A percentile compares a stretch with the other conserved stretches of the same genome.
Conservation (phyloP, 805 yeast genomes). For the Yarrowia yakushimensis region DNA sequence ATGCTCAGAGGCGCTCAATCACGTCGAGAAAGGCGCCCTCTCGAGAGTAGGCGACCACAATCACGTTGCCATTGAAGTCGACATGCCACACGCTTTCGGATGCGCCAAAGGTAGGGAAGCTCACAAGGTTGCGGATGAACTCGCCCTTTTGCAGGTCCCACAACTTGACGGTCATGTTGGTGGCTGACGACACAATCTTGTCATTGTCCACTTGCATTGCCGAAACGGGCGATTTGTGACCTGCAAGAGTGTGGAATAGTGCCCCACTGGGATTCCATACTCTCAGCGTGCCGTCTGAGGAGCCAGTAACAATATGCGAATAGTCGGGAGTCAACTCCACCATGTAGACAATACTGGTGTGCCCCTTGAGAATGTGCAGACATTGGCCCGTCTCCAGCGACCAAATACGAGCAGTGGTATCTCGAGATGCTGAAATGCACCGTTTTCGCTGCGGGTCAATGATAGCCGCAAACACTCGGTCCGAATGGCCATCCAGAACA, state of each 20-base stretch:
- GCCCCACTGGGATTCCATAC: conserved; percentile 91
- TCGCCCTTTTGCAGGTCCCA: conserved; percentile 91
- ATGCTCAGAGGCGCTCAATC: conserved; percentile 9
- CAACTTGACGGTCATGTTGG: conserved; percentile 89
- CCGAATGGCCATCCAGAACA: conserved; percentile 10
- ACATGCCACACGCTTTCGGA: conserved; percentile 16
- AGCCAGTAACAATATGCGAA: conserved; percentile 81
- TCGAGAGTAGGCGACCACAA: conserved; percentile 12
- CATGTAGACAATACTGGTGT: conserved; percentile 57
- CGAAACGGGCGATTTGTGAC: conserved; percentile 83
- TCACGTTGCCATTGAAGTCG: conserved; percentile 13
- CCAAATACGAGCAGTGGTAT: conserved; percentile 90
- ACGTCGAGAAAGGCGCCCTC: conserved; percentile 12
- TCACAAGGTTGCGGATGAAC: conserved; percentile 32
- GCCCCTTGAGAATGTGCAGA: conserved; percentile 66
- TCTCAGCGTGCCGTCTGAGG: conserved; percentile 84
- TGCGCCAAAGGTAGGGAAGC: not conserved
- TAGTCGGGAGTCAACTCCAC: conserved; percentile 62
- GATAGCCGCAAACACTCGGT: conserved; percentile 4
- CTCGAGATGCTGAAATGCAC: conserved; percentile 54
- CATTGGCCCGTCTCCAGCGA: conserved; percentile 90
- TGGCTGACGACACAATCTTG: conserved; percentile 88
- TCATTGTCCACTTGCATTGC: conserved; percentile 93
- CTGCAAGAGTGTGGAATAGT: conserved; percentile 82
- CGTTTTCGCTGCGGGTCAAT: conserved; percentile 5